Evolutionary conservation across 2,329 filamentous ascomycete genomes (phyloP).

Genomic region (Phoma sp.): DNA sequence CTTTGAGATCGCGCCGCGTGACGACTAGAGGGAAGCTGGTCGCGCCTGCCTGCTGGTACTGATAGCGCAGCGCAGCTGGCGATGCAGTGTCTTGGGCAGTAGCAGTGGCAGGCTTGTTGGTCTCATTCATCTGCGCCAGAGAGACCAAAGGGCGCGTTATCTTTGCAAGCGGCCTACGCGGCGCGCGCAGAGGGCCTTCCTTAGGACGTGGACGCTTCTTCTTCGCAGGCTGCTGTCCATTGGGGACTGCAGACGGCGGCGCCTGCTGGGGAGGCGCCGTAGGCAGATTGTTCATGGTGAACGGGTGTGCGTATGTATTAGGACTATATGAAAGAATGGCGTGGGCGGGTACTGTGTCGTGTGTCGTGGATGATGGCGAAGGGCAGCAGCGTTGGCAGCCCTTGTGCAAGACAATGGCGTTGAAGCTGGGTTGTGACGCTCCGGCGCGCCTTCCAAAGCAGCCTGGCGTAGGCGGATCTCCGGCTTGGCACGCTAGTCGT

Average conservation of each 20-base stretch:
- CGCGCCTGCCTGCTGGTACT: conserved; percentile 36
- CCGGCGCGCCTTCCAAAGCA: conserved; percentile 10
- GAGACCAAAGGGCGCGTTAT: conserved; percentile 42
- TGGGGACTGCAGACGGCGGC: conserved; percentile 33
- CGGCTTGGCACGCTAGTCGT: conserved; percentile 9
- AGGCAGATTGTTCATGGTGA: conserved; percentile 29
- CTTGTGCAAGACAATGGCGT: conserved; percentile 14
- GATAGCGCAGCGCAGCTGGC: conserved; percentile 33
- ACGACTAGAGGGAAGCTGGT: conserved; percentile 70
- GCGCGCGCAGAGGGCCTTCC: conserved; percentile 47
- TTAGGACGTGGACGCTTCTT: conserved; percentile 43
- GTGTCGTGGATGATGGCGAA: conserved; percentile 8
- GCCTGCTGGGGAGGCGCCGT: conserved; percentile 28
- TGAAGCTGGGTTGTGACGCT: conserved; percentile 12
- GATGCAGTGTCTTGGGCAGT: conserved; percentile 19
- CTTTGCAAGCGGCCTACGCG: conserved; percentile 42
- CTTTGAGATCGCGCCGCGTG: conserved; percentile 79
- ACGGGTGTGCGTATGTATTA: conserved; percentile 6
- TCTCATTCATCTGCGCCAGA: conserved; percentile 43
- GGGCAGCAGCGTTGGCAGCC: conserved; percentile 3
- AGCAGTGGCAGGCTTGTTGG: conserved; percentile 19
- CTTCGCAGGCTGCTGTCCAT: conserved; percentile 40
- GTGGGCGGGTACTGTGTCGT: not conserved
- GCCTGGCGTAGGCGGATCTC: conserved; percentile 9
- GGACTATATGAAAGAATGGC: conserved; percentile 11